Conservation (phyloP, 2,329 filamentous ascomycete genomes). For the Cordyceps militaris region DNA sequence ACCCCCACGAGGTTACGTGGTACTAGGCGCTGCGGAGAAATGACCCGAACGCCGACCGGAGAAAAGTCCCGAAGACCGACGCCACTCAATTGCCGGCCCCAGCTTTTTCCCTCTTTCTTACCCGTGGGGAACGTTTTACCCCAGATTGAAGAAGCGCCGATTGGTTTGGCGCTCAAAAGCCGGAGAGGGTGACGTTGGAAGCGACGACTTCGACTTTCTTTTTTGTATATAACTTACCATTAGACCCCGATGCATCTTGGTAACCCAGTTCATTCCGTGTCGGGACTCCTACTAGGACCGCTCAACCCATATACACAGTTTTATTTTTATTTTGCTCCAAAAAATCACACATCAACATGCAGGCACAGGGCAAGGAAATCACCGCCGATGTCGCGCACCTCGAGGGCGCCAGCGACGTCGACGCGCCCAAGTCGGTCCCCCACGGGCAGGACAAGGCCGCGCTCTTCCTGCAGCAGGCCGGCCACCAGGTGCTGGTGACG, state of each 20-base stretch:
- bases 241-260: background rate
- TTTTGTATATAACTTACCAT: background rate
- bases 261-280: background rate
- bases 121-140: background rate
- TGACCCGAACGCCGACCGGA: slow-evolving; percentile 1
- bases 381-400: background rate
- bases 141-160: background rate
- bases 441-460: slow-evolving; percentile 38
- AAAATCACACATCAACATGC: background rate
- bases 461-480: slow-evolving; percentile 38
- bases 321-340: no score
- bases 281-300: background rate
- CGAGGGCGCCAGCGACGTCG: slow-evolving; percentile 1
- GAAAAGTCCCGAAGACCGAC: slow-evolving; percentile 7
- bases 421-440: background rate
- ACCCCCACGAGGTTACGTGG: background rate
- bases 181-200: background rate
- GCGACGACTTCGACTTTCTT: background rate
- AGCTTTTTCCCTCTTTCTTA: background rate
- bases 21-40: slow-evolving; percentile 1
- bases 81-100: slow-evolving; percentile 5
- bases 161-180: background rate
- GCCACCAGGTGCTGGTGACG: slow-evolving; percentile 40
- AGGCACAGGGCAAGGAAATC: background rate
- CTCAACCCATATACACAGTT: background rate